Evolutionary conservation across 352 stramenopile genomes (phyloP).

Genomic region (Phytophthora foliorum): DNA sequence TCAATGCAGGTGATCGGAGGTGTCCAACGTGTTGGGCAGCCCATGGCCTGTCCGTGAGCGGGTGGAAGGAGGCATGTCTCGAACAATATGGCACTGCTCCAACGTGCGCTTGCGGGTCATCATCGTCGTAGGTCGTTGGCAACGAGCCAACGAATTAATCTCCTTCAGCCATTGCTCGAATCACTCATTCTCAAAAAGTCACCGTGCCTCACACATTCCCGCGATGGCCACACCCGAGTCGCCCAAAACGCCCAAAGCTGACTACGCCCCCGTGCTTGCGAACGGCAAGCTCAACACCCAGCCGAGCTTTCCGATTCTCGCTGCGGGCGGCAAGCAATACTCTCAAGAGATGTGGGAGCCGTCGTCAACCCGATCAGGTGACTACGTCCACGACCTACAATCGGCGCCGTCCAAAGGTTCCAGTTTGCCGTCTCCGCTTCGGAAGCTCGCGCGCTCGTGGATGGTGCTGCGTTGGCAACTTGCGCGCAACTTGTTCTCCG

Average conservation of each 20-base stretch:
- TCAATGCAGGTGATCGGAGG: background rate
- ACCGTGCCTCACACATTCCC: conserved; percentile 12
- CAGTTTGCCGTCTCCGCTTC: conserved; percentile 17
- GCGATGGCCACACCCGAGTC: conserved; percentile 25
- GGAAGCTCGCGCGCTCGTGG: conserved; percentile 33
- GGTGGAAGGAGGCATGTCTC: background rate
- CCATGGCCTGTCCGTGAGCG: background rate
- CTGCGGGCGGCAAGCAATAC: conserved; percentile 8
- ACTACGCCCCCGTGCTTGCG: conserved; percentile 17
- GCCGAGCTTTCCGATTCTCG: conserved; percentile 27
- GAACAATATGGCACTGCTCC: background rate
- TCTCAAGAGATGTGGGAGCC: conserved; percentile 29
- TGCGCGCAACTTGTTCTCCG: conserved; percentile 36
- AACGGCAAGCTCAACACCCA: conserved; percentile 17
- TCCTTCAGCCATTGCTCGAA: too few relatives aligned
- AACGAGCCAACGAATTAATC: background rate
- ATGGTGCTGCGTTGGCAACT: conserved; percentile 40
- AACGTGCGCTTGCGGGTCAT: background rate
- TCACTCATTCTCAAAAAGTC: conserved; percentile 29
- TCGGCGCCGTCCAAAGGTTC: conserved; percentile 9
- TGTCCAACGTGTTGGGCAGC: background rate
- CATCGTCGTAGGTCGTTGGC: background rate
- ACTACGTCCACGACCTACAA: conserved; percentile 32
- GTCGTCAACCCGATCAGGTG: conserved; percentile 9
- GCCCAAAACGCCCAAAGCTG: conserved; percentile 26